Evolutionary conservation across 2,329 filamentous ascomycete species (phyloP).

Genomic region (Falciphora oryzae): DNA sequence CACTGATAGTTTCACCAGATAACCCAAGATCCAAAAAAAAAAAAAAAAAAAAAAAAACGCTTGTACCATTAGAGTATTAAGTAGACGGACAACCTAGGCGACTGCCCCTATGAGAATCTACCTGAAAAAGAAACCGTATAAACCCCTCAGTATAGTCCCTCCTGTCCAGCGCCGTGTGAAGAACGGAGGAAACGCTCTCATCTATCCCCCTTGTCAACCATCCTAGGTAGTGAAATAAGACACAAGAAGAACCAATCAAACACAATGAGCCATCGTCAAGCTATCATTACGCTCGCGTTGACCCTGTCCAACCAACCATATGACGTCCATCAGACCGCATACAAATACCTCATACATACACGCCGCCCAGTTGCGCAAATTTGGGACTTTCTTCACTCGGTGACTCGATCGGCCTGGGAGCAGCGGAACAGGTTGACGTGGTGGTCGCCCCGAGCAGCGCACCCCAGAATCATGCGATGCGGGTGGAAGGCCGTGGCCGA

Average conservation of each 20-base stretch:
- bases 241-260: neutral
- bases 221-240: neutral
- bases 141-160: neutral
- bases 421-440: conserved; percentile 87
- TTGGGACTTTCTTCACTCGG: conserved; percentile 14
- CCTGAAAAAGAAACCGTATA: neutral
- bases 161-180: neutral
- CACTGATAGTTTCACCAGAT: neutral
- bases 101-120: neutral
- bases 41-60: too few species aligned
- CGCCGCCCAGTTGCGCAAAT: neutral
- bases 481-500: conserved; percentile 91
- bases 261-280: neutral
- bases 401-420: conserved; percentile 34
- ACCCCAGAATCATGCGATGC: conserved; percentile 85
- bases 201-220: neutral
- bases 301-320: neutral
- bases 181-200: neutral
- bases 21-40: neutral
- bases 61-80: neutral
- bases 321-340: neutral
- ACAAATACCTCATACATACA: neutral
- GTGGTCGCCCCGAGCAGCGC: conserved; percentile 77
- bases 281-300: neutral
- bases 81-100: neutral